These are phyloP conservation scores for Leccinum subspadiceum DNA, from an alignment of 1,284 basidiomycete genomes.

Conservation along the genomic window DNA sequence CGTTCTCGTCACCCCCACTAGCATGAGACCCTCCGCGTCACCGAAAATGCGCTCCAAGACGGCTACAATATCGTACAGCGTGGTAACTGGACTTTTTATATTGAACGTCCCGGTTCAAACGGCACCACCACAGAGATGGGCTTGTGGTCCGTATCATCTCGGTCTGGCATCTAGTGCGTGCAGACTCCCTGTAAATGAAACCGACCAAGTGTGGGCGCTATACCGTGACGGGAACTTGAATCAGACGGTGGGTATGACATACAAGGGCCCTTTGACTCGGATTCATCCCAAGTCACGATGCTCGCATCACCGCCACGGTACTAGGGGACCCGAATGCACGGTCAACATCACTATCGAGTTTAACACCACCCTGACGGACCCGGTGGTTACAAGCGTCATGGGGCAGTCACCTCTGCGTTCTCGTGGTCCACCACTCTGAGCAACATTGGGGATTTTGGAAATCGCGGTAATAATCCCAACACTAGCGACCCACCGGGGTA, in stretches of 20 bases:
- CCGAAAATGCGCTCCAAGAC: slow-evolving; percentile 77
- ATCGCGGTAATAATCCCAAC: slow-evolving; percentile 64
- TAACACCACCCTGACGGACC: slow-evolving; percentile 59
- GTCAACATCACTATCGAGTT: slow-evolving; percentile 77
- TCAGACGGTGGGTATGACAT: slow-evolving; percentile 51
- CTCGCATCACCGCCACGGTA: slow-evolving; percentile 55
- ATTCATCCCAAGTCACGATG: slow-evolving; percentile 84
- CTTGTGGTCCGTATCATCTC: slow-evolving; percentile 73
- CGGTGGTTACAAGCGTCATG: slow-evolving; percentile 46
- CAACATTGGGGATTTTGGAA: slow-evolving; percentile 74
- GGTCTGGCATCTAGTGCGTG: slow-evolving; percentile 53
- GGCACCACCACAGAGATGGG: slow-evolving; percentile 79
- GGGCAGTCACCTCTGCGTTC: slow-evolving; percentile 61
- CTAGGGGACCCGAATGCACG: slow-evolving; percentile 47
- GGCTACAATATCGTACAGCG: slow-evolving; percentile 77
- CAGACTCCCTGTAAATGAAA: slow-evolving; percentile 61
- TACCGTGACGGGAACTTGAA: slow-evolving; percentile 77
- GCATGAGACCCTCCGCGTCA: slow-evolving; percentile 39
- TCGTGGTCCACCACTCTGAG: slow-evolving; percentile 70
- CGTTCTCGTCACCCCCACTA: slow-evolving; percentile 63
- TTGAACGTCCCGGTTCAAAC: slow-evolving; percentile 84
- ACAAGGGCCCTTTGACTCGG: slow-evolving; percentile 39
- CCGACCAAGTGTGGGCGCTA: slow-evolving; percentile 75
- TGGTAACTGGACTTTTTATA: slow-evolving; percentile 79
- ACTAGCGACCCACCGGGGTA: slow-evolving; percentile 49